Evolutionary conservation across 2,329 filamentous ascomycete genomes (phyloP), one percentile per base, ranked within the genome.

Genomic region (Arthrobotrys pseudoclavata): DNA sequence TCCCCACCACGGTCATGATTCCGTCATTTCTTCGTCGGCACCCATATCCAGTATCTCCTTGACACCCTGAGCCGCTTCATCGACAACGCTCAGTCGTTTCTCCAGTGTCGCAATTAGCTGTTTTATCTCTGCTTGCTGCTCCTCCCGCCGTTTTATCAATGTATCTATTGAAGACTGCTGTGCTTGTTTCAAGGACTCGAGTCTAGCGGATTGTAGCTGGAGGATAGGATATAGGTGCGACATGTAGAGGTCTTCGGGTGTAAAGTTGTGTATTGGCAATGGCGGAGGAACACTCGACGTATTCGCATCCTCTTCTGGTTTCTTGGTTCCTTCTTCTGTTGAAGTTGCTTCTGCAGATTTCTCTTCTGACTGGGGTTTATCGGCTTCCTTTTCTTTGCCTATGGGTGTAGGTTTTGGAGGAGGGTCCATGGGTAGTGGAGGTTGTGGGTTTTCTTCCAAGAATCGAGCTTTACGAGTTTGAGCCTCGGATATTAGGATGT

Each of bases 61-160:
- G 5, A 72, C 69, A n/a, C 75, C 69, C 18, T 62, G 68, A n/a
- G 88, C 68, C 1, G 75, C 69, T 20, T 78, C 75, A 18, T 67
- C 68, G 1, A 78, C 69, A 0, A 72, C 53, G 2, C 22, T 31
- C 24, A 78, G n/a, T 12, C 69, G 68, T 22, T 70, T 68, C 42
- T 78, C 75, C 2, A 78, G 34, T 4, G 31, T 69, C 3, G 61
- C 69, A 2, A 78, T 71, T 22, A 78, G n/a, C 18, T 62, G 15
- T 13, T 45, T 37, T 12, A 78, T 72, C 10, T 78, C 75, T 10
- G 37, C 53, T 18, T 78, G 68, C 26, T 78, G 75, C 18, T 69
- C 50, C 10, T 57, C 42, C 10, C 72, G 42, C 9, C 61, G 29
- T 24, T 69, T 42, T 15, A 76, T 76, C 12, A 76, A 47, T 2